phyloP scores from a whole-genome alignment of 108 stramenopile species.

The Skeletonema marinoi region DNA sequence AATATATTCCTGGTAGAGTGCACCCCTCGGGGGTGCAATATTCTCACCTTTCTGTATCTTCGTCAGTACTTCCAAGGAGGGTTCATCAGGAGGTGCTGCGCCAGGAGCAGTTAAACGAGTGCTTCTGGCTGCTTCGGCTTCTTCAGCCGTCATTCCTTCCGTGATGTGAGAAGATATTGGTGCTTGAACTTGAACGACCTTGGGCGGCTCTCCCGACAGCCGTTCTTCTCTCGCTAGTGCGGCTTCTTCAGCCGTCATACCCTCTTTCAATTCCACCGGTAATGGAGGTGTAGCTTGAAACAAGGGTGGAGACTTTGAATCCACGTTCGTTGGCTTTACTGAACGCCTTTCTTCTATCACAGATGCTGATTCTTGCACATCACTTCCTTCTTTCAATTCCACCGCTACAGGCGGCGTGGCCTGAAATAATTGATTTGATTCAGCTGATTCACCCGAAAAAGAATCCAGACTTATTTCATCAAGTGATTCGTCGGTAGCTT shows the following conservation, averaged over 20 bases:
- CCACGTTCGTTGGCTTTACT: neutral
- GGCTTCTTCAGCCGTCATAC: slow-evolving; percentile 10
- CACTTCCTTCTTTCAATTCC: neutral
- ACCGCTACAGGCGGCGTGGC: neutral
- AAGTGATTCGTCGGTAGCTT: neutral
- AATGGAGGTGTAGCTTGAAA: neutral
- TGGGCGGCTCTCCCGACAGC: neutral
- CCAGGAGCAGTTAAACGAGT: neutral
- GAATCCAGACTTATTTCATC: neutral
- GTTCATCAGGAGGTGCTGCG: neutral
- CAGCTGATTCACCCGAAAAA: neutral
- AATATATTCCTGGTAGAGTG: neutral
- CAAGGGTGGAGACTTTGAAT: neutral
- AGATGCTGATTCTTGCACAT: neutral
- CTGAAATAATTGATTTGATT: neutral
- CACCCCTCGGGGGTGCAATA: neutral
- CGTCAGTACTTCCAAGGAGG: neutral
- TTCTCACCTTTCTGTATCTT: neutral
- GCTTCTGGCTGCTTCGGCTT: slow-evolving; percentile 7
- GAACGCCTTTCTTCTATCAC: neutral
- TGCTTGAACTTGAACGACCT: neutral
- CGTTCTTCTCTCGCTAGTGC: neutral
- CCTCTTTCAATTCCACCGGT: neutral
- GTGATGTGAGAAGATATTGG: neutral
- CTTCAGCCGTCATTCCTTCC: slow-evolving; percentile 11